These are phyloP conservation scores for Sarcodon sp. DNA, from an alignment of 768 basidiomycete genomes.

Conservation along the genomic window DNA sequence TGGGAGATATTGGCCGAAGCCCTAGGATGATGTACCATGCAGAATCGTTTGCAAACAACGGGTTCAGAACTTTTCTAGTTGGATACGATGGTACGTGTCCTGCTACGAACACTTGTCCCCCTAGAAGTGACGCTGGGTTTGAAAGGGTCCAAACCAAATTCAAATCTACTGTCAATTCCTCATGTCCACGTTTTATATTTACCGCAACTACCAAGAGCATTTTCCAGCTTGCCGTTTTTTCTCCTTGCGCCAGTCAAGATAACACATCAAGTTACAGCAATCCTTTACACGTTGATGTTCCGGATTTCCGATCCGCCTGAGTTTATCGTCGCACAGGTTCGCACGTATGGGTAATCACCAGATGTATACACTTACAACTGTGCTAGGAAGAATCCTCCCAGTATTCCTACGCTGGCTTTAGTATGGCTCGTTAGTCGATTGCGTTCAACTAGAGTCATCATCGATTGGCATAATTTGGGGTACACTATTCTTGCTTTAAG, in stretches of 20 bases:
- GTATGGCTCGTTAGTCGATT: conserved; percentile 62
- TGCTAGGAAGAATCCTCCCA: conserved; percentile 76
- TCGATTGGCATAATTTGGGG: conserved; percentile 99
- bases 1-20: conserved; percentile 92
- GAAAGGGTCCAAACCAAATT: conserved; percentile 66
- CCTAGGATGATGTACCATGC: conserved; percentile 99
- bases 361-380: not conserved
- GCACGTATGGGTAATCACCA: conserved; percentile 9
- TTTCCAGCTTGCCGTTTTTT: conserved; percentile 48
- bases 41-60: conserved; percentile 74
- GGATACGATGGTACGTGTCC: conserved; percentile 65
- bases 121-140: not conserved
- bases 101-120: not conserved
- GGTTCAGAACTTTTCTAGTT: conserved; percentile 68
- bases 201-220: conserved; percentile 40
- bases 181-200: conserved; percentile 58
- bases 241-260: conserved; percentile 78
- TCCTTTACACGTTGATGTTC: conserved; percentile 51
- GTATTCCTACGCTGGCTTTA: conserved; percentile 84
- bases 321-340: conserved; percentile 83
- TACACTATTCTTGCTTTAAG: conserved; percentile 85
- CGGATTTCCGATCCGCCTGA: conserved; percentile 57
- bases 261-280: conserved; percentile 45
- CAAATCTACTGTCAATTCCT: conserved; percentile 56
- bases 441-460: conserved; percentile 76